phyloP scores from a whole-genome alignment of 2,329 filamentous ascomycete genomes.

The Cladophialophora chaetospira region DNA sequence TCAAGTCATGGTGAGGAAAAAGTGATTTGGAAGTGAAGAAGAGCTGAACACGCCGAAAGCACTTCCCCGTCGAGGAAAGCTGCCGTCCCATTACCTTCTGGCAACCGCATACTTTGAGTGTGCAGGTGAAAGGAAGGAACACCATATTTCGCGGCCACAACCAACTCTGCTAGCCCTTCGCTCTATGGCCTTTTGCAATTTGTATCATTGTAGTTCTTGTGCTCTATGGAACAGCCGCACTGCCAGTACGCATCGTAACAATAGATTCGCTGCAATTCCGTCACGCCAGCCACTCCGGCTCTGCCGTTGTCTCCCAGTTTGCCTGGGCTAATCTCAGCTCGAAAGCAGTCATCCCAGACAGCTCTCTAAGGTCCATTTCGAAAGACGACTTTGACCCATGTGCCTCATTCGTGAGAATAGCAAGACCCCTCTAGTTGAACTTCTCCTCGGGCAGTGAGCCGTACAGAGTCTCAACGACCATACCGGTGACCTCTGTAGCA shows the following conservation, averaged over 20 bases:
- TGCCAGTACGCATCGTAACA: background rate
- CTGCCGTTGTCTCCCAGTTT: background rate
- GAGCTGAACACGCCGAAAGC: too few species aligned
- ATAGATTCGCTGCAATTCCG: background rate
- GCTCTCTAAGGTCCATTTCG: background rate
- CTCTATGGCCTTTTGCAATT: background rate
- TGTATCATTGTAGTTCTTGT: background rate
- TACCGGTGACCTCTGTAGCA: constrained; percentile 63
- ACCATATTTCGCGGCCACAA: too few species aligned
- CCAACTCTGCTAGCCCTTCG: too few species aligned
- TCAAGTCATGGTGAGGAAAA: too few species aligned
- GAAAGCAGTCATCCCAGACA: too few species aligned
- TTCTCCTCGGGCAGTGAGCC: constrained; percentile 32
- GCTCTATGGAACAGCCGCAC: background rate
- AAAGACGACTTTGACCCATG: background rate
- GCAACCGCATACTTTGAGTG: too few species aligned
- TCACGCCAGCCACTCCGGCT: background rate
- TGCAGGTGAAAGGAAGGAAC: too few species aligned
- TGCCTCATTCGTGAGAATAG: background rate
- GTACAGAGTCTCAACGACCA: constrained; percentile 70
- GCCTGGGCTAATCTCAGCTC: background rate
- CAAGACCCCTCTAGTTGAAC: constrained; percentile 9
- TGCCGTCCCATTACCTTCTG: too few species aligned
- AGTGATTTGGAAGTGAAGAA: too few species aligned
- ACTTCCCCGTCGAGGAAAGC: too few species aligned